Evolutionary conservation across 495 filamentous ascomycete genomes (phyloP).

Genomic region (Lindgomyces ingoldianus): DNA sequence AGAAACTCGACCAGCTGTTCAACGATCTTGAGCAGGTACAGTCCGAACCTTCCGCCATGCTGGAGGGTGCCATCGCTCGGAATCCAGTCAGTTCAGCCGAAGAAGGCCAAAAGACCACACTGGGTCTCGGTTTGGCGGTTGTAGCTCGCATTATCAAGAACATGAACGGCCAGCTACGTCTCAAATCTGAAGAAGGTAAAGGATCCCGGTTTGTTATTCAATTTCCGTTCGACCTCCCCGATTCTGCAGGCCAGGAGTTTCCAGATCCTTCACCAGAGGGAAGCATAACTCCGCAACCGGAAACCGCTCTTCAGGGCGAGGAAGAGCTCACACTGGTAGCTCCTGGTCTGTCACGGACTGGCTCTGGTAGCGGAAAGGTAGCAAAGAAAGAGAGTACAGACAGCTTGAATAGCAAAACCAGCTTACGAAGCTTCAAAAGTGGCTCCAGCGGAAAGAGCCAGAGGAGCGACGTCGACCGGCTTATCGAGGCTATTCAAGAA

Average conservation of each 20-base stretch:
- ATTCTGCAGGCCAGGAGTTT: constrained; percentile 44
- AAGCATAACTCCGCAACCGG: constrained; percentile 33
- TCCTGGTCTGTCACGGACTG: constrained; percentile 34
- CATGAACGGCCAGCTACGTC: constrained; percentile 84
- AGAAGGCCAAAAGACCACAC: constrained; percentile 48
- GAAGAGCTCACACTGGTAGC: constrained; percentile 63
- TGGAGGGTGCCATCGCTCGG: constrained; percentile 43
- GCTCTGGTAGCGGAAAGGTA: constrained; percentile 23
- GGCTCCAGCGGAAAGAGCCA: constrained; percentile 57
- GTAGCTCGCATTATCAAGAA: constrained; percentile 84
- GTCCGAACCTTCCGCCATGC: constrained; percentile 52
- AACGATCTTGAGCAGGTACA: constrained; percentile 86
- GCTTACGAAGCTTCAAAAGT: constrained; percentile 55
- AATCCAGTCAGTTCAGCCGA: constrained; percentile 21
- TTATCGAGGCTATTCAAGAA: constrained; percentile 75
- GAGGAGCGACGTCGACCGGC: constrained; percentile 69
- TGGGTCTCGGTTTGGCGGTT: constrained; percentile 84
- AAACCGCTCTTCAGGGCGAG: no score
- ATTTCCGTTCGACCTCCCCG: constrained; percentile 66
- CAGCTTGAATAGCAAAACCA: constrained; percentile 48
- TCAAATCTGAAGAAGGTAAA: constrained; percentile 84
- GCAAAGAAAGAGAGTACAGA: constrained; percentile 40
- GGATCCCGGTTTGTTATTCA: constrained; percentile 80
- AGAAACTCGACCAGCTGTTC: constrained; percentile 76
- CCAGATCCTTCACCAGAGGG: constrained; percentile 28